Percentiles rank a stretch among this genome's conserved stretches.
Conservation (phyloP, 2,329 filamentous ascomycete species). For the Trichoderma breve region DNA sequence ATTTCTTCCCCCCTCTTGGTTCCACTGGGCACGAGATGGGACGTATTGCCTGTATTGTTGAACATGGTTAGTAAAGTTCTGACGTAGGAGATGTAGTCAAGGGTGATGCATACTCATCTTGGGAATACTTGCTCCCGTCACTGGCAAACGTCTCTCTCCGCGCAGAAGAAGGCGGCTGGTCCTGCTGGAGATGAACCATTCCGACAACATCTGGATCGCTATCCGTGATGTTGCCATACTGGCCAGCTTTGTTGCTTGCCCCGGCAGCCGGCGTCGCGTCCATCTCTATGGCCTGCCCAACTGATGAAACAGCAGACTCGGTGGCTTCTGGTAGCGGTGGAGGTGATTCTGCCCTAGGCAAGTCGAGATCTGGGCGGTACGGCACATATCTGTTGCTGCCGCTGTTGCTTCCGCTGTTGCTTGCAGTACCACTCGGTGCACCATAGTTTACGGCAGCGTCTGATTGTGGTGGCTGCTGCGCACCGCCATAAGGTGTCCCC, state of each 20-base stretch:
- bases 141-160: slow-evolving; percentile 55
- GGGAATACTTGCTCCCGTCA: slow-evolving; percentile 70
- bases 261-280: slow-evolving; percentile 58
- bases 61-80: neutral
- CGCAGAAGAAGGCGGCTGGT: slow-evolving; percentile 29
- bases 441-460: slow-evolving; percentile 34
- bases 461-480: slow-evolving; percentile 32
- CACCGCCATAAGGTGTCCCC: slow-evolving; percentile 35
- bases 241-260: slow-evolving; percentile 41
- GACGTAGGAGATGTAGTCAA: no score
- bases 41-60: slow-evolving; percentile 46
- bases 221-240: slow-evolving; percentile 53
- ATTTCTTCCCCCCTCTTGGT: slow-evolving; percentile 39
- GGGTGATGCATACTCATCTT: slow-evolving; percentile 61
- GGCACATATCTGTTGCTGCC: slow-evolving; percentile 36
- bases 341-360: slow-evolving; percentile 63
- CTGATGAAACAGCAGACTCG: slow-evolving; percentile 31
- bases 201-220: slow-evolving; percentile 71
- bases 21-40: slow-evolving; percentile 58
- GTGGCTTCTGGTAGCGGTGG: slow-evolving; percentile 55
- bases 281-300: slow-evolving; percentile 77
- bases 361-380: slow-evolving; percentile 44
- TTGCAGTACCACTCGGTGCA: slow-evolving; percentile 34
- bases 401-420: slow-evolving; percentile 32
- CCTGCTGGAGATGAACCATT: slow-evolving; percentile 70